Percentiles rank a stretch among this genome's conserved stretches.
Evolutionary conservation across 495 filamentous ascomycete species (phyloP).

Genomic region (Darksidea phi): DNA sequence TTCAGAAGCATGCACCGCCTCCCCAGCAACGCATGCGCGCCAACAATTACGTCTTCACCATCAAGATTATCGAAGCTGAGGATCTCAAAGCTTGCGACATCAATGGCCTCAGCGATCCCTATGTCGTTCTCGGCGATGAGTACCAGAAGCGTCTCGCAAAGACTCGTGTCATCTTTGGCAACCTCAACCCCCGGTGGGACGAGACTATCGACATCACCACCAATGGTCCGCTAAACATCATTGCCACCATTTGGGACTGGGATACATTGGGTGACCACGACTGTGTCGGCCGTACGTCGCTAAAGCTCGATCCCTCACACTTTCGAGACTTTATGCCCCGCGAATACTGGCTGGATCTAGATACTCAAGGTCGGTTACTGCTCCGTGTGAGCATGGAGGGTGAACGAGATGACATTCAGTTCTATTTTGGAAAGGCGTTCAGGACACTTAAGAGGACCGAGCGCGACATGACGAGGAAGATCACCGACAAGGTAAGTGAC

Average conservation of each 20-base stretch:
- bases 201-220: constrained; percentile 96
- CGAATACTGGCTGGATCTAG: constrained; percentile 96
- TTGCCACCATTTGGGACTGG: constrained; percentile 98
- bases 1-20: constrained; percentile 63
- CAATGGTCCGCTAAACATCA: constrained; percentile 84
- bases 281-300: constrained; percentile 88
- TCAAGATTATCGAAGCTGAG: constrained; percentile 99
- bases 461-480: constrained; percentile 95
- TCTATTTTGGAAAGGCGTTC: constrained; percentile 98
- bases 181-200: constrained; percentile 95
- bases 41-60: constrained; percentile 92
- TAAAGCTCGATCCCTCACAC: constrained; percentile 92
- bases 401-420: constrained; percentile 96
- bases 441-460: constrained; percentile 91
- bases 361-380: constrained; percentile 88
- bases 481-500: constrained; percentile 85
- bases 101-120: constrained; percentile 90
- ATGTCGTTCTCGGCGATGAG: constrained; percentile 94
- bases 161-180: constrained; percentile 87
- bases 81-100: constrained; percentile 97
- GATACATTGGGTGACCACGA: constrained; percentile 97
- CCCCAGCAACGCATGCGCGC: constrained; percentile 53
- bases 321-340: constrained; percentile 93
- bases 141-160: constrained; percentile 97
- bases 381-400: constrained; percentile 97